Conservation (phyloP, 345 rosid genomes). For the Eucalyptus marginata region DNA sequence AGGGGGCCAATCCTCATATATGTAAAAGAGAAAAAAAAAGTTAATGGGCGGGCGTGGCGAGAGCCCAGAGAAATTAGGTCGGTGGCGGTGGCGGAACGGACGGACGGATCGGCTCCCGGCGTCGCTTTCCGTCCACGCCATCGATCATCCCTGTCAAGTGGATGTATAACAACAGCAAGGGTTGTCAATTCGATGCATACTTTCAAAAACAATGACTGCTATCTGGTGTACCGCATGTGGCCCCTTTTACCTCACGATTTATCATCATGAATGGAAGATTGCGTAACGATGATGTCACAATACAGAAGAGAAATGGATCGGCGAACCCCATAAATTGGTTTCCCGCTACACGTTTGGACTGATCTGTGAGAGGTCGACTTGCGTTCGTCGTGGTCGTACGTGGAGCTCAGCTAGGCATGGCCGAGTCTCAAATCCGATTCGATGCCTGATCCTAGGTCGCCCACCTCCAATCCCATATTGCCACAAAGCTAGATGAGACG, state of each 20-base stretch:
- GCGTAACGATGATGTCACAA: background rate
- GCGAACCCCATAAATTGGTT: background rate
- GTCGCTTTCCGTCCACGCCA: background rate
- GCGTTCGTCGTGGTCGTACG: background rate
- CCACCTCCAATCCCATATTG: background rate
- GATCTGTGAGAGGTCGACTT: background rate
- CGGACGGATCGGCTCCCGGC: background rate
- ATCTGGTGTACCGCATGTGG: background rate
- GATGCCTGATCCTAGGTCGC: background rate
- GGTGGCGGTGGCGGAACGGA: background rate
- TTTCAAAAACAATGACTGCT: background rate
- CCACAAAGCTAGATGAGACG: background rate
- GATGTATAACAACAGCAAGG: background rate
- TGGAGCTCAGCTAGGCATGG: background rate
- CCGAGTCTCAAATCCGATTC: background rate
- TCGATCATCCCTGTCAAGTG: background rate
- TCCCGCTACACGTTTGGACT: background rate
- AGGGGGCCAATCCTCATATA: background rate
- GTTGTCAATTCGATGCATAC: background rate
- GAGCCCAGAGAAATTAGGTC: background rate
- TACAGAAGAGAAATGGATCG: too few species aligned
- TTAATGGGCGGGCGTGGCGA: background rate
- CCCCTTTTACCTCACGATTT: background rate
- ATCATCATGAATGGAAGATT: background rate
- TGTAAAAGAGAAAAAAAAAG: background rate